These are phyloP conservation scores for Diaporthe sp. DNA, from an alignment of 2,329 filamentous ascomycete species.

Conservation along the genomic window DNA sequence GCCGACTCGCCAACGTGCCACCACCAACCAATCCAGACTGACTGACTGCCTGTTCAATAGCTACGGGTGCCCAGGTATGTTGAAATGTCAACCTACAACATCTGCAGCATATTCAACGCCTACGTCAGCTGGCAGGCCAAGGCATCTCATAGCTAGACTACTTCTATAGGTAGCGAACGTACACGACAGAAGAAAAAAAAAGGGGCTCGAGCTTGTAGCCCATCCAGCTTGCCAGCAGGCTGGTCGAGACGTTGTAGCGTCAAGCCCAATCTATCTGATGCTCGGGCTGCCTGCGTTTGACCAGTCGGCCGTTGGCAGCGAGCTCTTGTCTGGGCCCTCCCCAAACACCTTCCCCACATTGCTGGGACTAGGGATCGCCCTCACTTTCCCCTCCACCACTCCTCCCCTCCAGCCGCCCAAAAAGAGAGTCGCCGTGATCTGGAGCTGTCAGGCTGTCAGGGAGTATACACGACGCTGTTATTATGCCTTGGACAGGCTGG, in stretches of 20 bases:
- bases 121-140: not conserved
- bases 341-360: slow-evolving; percentile 10
- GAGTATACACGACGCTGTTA: not conserved
- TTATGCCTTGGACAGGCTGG: slow-evolving; percentile 34
- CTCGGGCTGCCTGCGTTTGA: slow-evolving; percentile 16
- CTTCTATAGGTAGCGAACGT: too few relatives aligned
- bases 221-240: not conserved
- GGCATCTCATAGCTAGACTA: too few relatives aligned
- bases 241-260: not conserved
- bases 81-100: not conserved
- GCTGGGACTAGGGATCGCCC: slow-evolving; percentile 14
- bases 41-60: not conserved
- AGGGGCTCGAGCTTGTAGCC: not conserved
- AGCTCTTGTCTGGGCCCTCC: slow-evolving; percentile 9
- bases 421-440: not conserved
- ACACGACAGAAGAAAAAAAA: not conserved
- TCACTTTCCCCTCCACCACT: not conserved
- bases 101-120: not conserved
- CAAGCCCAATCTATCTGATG: slow-evolving; percentile 33
- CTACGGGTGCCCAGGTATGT: too few relatives aligned
- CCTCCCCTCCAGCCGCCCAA: not conserved
- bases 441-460: not conserved
- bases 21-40: not conserved
- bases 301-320: slow-evolving; percentile 18
- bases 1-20: not conserved